Percentiles rank a stretch among this genome's conserved stretches.
Evolutionary conservation across 2,329 filamentous ascomycete genomes (phyloP).

Genomic region (Colletotrichum musicola): DNA sequence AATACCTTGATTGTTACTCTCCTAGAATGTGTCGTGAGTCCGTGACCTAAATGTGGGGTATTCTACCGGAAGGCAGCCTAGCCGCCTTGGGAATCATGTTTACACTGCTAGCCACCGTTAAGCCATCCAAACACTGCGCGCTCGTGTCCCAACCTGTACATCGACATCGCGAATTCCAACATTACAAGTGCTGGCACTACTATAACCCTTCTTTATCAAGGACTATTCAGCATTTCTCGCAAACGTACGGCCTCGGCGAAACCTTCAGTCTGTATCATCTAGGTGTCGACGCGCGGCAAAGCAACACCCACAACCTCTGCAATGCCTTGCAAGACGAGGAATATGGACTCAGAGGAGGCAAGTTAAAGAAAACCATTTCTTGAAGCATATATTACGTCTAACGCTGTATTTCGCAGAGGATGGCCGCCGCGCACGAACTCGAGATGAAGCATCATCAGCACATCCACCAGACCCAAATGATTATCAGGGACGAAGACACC

Average conservation of each 20-base stretch:
- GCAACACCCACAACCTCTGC: conserved; percentile 10
- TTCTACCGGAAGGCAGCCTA: conserved; percentile 3
- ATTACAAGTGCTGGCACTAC: conserved; percentile 15
- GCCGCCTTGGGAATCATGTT: conserved; percentile 47
- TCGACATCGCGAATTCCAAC: conserved; percentile 7
- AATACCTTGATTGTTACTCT: too few relatives aligned
- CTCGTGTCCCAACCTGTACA: conserved; percentile 11
- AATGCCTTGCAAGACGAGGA: conserved; percentile 38
- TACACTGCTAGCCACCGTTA: conserved; percentile 39
- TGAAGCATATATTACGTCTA: background rate
- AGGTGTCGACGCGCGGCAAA: conserved; percentile 26
- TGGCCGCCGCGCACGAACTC: conserved; percentile 64
- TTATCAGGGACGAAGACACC: conserved; percentile 80
- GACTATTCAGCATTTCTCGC: background rate
- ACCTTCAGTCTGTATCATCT: background rate
- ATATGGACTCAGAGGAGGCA: conserved; percentile 38
- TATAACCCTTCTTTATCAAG: background rate
- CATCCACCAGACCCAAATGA: conserved; percentile 73
- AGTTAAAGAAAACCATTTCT: conserved; percentile 4
- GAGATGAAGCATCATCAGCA: conserved; percentile 79
- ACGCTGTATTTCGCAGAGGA: conserved; percentile 51
- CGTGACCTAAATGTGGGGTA: too few relatives aligned
- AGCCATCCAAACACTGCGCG: conserved; percentile 25
- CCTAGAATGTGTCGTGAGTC: too few relatives aligned
- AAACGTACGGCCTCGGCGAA: background rate